Conservation (phyloP, 2,329 filamentous ascomycete species). For the Ophiognomonia clavigignenti-juglandacearum region DNA sequence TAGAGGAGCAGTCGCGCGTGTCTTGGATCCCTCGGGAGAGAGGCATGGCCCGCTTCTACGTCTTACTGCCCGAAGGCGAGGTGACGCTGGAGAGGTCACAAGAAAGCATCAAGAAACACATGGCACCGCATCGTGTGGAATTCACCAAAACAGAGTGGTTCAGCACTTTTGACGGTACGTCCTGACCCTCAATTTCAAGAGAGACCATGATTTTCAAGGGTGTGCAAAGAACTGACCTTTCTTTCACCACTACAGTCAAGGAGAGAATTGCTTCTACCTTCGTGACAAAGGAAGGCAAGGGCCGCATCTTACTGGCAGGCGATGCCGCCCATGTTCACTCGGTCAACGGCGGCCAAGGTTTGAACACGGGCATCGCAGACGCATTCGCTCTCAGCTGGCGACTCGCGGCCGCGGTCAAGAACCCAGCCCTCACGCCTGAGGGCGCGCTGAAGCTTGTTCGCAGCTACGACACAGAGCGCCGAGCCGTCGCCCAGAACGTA, state of each 20-base stretch:
- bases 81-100: slow-evolving; percentile 35
- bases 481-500: slow-evolving; percentile 37
- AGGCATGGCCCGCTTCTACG: slow-evolving; percentile 42
- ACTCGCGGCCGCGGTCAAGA: slow-evolving; percentile 22
- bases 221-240: too few relatives aligned
- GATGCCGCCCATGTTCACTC: slow-evolving; percentile 55
- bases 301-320: slow-evolving; percentile 50
- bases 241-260: too few relatives aligned
- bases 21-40: slow-evolving; percentile 45
- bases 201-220: too few relatives aligned
- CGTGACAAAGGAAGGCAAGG: slow-evolving; percentile 32
- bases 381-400: slow-evolving; percentile 52
- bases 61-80: slow-evolving; percentile 38
- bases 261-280: slow-evolving; percentile 35
- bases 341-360: slow-evolving; percentile 51
- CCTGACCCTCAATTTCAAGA: neutral
- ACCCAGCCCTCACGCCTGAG: slow-evolving; percentile 17
- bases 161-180: slow-evolving; percentile 41
- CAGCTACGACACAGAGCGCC: slow-evolving; percentile 40
- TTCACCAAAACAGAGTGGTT: slow-evolving; percentile 44
- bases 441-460: slow-evolving; percentile 26
- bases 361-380: slow-evolving; percentile 53
- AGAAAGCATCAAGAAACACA: slow-evolving; percentile 37
- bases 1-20: slow-evolving; percentile 39
- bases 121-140: slow-evolving; percentile 37